Evolutionary conservation across 306 rosid genomes (phyloP), one percentile per base, ranked within the genome.

Genomic region (Betula pendula): DNA sequence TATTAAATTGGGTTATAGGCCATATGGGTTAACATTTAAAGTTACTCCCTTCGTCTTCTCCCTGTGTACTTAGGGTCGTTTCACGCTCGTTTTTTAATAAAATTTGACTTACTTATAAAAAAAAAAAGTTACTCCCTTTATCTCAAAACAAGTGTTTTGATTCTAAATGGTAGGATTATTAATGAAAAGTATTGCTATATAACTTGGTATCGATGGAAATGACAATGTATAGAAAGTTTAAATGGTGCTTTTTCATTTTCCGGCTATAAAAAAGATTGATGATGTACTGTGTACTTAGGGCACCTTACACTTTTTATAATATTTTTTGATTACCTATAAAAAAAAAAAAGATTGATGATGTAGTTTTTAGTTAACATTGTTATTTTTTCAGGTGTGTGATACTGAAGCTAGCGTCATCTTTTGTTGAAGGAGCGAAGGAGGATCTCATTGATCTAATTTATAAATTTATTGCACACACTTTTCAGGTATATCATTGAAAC

Each of bases 371-470:
- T 73, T 77, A 20, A 40, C 45, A 60, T 62, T 45, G 52, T 72
- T 75, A 51, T 83, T 78, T 81, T 2, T 76, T 60, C 88, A 94
- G 98, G 88, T 77, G 85, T 33, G 51, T 87, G 74, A 71, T 87
- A 59, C 74, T 92, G 95, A 92, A 92, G 82, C 84, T 92, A 68
- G 92, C 92, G 62, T 88, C 92, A 16, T 86, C 92, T 87, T 84
- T 92, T 78, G 86, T 90, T 71, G 88, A 80, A 70, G 96, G 97
- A 71, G 98, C 95, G 67, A 75, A 85, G 45, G 90, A 85, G 74
- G 87, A 89, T 86, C 85, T 95, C 77, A 68, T 90, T 84, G 90
- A 89, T 85, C 80, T 83, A 24, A 87, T 95, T 67, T 95, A 84
- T 87, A 81, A 73, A 63, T 83, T 90, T 76, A 77, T 87, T 47